Conservation (phyloP, 2,329 filamentous ascomycete genomes). For the Aureobasidium pullulans region DNA sequence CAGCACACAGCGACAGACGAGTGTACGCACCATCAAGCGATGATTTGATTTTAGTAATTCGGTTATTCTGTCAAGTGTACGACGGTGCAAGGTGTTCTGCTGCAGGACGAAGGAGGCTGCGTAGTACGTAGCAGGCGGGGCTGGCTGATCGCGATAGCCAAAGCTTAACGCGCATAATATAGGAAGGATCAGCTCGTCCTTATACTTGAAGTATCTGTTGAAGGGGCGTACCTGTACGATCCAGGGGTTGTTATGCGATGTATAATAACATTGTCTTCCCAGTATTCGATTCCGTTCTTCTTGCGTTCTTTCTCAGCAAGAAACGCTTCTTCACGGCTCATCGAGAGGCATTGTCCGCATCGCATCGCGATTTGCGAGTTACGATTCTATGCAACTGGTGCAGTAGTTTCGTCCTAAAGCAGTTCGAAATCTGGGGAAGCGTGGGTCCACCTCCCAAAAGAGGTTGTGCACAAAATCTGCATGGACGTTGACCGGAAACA, state of each 20-base stretch:
- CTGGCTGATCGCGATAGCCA: neutral
- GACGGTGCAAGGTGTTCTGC: neutral
- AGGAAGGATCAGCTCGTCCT: neutral
- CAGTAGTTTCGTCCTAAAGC: neutral
- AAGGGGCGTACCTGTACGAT: too few species aligned
- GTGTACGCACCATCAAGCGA: neutral
- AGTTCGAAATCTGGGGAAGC: neutral
- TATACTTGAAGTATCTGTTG: too few species aligned
- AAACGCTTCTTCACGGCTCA: neutral
- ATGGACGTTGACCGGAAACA: neutral
- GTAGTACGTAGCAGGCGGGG: neutral
- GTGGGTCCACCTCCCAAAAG: neutral
- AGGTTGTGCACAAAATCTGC: neutral
- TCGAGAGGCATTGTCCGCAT: neutral
- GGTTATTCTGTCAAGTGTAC: neutral
- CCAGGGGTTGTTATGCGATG: too few species aligned
- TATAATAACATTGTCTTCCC: too few species aligned
- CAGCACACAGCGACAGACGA: too few species aligned
- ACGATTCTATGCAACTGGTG: neutral
- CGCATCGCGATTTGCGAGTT: neutral
- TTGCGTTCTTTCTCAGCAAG: too few species aligned
- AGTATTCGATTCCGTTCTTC: neutral
- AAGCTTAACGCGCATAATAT: neutral
- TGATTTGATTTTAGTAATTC: neutral
- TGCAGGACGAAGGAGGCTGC: neutral